Evolutionary conservation across 306 rosid genomes (phyloP), one percentile per base, ranked within the genome.

Genomic region (Purshia tridentata): DNA sequence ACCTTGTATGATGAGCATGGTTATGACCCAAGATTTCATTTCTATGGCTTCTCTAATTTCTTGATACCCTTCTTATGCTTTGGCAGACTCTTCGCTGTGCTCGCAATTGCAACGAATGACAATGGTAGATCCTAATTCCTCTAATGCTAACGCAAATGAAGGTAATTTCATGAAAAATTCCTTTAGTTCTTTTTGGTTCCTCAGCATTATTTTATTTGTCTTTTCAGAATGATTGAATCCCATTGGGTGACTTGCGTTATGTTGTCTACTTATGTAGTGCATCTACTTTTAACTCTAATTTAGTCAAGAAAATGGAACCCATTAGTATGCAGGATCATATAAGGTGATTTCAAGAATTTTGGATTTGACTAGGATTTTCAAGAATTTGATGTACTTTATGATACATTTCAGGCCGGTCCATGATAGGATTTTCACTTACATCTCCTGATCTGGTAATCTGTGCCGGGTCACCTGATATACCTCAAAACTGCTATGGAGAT

Each of bases 391-490:
- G 0, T 16, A 8, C 0, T 9, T 13, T 48, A 2, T 14, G 55
- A 1, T n/a, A n/a, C 35, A 35, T 77, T 84, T 62, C 96, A 84
- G 98, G 90, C 50, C 75, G 67, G 56, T 80, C 87, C 9, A 66
- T 69, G 46, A 65, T 87, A 44, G 87, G 90, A 40, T 82, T 58
- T 84, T 86, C 98, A 39, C 77, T 76, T 12, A 79, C 82, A 37
- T 83, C 93, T 57, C 90, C 92, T 53, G 93, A 93, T 77, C 72
- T 91, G 87, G 88, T 85, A 44, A 56, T 86, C 56, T 85, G 89
- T 83, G 82, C 81, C 9, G 89, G 81, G 18, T 92, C 92, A 47
- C 96, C 91, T 0, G 88, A 92, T 41, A 71, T 85, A 66, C 83
- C 84, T 18, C 78, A 80, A 69, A 68, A 74, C 44, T 74, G 73